A percentile compares a stretch with the other conserved stretches of the same genome.
Conservation (phyloP, 192 early-diverging fungal species). For the Backusella tarrabulga region DNA sequence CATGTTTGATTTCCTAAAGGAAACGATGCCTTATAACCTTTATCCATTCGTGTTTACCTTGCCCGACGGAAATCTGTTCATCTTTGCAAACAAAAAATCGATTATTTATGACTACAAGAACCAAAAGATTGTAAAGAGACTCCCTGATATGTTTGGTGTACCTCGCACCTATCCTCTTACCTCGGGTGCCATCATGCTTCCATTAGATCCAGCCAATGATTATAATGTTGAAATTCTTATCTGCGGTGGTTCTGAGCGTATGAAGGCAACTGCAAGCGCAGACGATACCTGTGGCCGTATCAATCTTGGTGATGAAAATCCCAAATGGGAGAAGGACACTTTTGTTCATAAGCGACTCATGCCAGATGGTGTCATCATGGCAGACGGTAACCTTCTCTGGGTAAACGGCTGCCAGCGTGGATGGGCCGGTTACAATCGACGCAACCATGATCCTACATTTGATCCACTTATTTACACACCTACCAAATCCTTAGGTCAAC, state of each 20-base stretch:
- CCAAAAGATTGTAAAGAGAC: constrained; percentile 26
- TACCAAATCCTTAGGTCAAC: constrained; percentile 31
- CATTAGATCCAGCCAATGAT: constrained; percentile 53
- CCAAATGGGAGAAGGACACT: constrained; percentile 50
- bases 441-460: constrained; percentile 46
- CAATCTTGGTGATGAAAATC: constrained; percentile 33
- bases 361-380: constrained; percentile 45
- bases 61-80: constrained; percentile 49
- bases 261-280: constrained; percentile 31
- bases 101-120: constrained; percentile 51
- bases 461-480: constrained; percentile 56
- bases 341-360: constrained; percentile 46
- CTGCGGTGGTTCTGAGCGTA: constrained; percentile 52
- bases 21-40: constrained; percentile 42
- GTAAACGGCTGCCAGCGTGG: constrained; percentile 59
- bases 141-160: constrained; percentile 47
- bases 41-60: constrained; percentile 49
- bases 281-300: constrained; percentile 48
- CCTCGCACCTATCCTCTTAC: constrained; percentile 57
- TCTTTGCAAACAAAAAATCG: constrained; percentile 52
- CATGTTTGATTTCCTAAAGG: constrained; percentile 37
- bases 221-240: constrained; percentile 55
- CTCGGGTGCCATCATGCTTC: constrained; percentile 51
- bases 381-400: constrained; percentile 51
- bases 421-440: constrained; percentile 42